Evolutionary conservation across 768 basidiomycete species (phyloP).

Genomic region (Cystofilobasidium capitatum): DNA sequence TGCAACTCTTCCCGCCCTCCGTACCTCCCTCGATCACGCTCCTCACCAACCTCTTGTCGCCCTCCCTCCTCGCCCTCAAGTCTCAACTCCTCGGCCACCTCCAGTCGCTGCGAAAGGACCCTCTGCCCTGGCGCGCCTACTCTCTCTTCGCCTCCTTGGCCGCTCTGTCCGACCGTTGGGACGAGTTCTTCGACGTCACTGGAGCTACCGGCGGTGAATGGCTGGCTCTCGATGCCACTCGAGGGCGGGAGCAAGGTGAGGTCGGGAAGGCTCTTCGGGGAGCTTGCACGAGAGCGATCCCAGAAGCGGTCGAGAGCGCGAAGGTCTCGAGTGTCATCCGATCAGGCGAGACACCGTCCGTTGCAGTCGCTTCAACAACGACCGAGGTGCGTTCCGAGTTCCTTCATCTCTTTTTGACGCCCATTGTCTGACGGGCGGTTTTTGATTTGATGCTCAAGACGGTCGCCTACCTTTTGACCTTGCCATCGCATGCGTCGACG

Average conservation of each 20-base stretch:
- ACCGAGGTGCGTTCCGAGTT: neutral
- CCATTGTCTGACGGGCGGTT: neutral
- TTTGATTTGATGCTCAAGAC: neutral
- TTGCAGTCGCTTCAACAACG: neutral
- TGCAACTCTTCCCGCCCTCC: neutral
- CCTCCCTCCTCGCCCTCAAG: slow-evolving; percentile 5
- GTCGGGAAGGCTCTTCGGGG: neutral
- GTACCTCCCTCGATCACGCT: neutral
- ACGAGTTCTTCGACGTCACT: slow-evolving; percentile 3
- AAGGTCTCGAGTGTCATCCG: slow-evolving; percentile 4
- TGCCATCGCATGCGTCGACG: neutral
- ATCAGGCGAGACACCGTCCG: slow-evolving; percentile 8
- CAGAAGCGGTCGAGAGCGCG: slow-evolving; percentile 22
- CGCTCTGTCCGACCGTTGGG: neutral
- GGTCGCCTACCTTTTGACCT: slow-evolving; percentile 18
- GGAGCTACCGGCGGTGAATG: neutral
- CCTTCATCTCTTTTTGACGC: neutral
- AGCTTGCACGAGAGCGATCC: slow-evolving; percentile 8
- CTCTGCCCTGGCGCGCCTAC: slow-evolving; percentile 20
- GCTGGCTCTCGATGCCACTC: neutral
- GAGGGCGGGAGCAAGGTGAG: neutral
- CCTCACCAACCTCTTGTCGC: slow-evolving; percentile 9
- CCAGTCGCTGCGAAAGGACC: slow-evolving; percentile 6
- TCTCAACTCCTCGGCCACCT: neutral
- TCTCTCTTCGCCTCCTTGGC: neutral